A percentile compares a stretch with the other conserved stretches of the same genome.
Conservation (phyloP, 1,284 basidiomycete genomes). For the Puccinia horiana region DNA sequence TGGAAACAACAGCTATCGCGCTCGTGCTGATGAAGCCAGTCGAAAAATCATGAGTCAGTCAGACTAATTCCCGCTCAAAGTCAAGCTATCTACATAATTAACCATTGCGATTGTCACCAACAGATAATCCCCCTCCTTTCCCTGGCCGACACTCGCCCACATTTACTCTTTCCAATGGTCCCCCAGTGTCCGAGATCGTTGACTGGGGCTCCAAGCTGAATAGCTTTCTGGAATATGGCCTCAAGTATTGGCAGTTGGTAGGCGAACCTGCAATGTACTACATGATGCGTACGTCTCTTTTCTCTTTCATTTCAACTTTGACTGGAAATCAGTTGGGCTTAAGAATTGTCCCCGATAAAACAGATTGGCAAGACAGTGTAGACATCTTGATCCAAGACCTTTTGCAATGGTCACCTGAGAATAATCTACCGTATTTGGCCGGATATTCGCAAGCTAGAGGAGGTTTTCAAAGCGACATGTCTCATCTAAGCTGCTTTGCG, state of each 20-base stretch:
- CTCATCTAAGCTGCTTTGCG: conserved; percentile 39
- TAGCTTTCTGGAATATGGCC: conserved; percentile 42
- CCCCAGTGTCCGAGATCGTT: neutral
- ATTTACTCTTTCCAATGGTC: neutral
- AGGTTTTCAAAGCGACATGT: conserved; percentile 19
- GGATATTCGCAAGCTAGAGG: conserved; percentile 21
- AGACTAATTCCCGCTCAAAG: neutral
- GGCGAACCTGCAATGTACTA: conserved; percentile 35
- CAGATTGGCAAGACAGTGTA: conserved; percentile 45
- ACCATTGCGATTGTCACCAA: neutral
- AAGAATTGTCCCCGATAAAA: neutral
- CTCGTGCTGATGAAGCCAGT: conserved; percentile 29
- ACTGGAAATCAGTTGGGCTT: neutral
- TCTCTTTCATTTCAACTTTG: no score
- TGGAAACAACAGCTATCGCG: conserved; percentile 41
- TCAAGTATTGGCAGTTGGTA: conserved; percentile 46
- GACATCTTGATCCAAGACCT: conserved; percentile 24
- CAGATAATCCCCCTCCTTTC: conserved; percentile 31
- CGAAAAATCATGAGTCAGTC: conserved; percentile 36
- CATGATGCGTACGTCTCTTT: conserved; percentile 12
- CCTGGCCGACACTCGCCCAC: conserved; percentile 36
- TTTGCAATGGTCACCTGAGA: conserved; percentile 37
- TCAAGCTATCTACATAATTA: neutral
- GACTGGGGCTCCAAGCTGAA: conserved; percentile 28
- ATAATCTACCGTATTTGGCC: conserved; percentile 28